Base-by-base conservation (phyloP, 2,329 filamentous ascomycete genomes). In the Neonectria ditissima region DNA sequence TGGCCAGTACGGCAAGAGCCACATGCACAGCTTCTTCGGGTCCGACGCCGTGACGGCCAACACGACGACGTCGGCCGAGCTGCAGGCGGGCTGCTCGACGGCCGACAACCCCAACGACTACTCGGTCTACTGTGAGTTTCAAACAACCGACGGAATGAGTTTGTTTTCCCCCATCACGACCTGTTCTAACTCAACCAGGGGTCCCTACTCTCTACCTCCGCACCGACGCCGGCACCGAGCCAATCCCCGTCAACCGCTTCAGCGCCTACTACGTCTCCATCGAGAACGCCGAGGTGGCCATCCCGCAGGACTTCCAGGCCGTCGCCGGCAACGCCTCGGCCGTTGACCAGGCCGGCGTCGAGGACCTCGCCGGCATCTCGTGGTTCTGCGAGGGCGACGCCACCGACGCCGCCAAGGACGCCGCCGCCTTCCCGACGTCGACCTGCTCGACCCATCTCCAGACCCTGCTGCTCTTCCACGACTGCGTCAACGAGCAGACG, bases 41-140 rank as follows among this genome's bases (percentile, higher is more conserved):
- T 78, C 75, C 53, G 76, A 77, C 43, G 68, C 68, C 0, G 66
- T 72, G 0, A 79, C 74, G 1, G 63, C 71, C 62, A 66, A 73
- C 62, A 75, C 75, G 14, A 73, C 69, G 24, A 74, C 74, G 5
- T 70, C 63, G n/a, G 65, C 65, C 2, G 72, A 66, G 57, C 75
- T 84, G 0, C 80, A 82, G 41, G 67, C 71, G 2, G 82, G 82
- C 5, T 84, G 82, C 75, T 79, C 81, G 4, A 80, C 76, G 4
- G 79, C 75, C 14, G 73, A 82, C 63, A 84, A 84, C 72, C 79
- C 80, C n/a, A 84, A 84, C 57, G 82, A 84, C 58, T 72, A 82
- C 1, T 82, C 80, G 0, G 72, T 78, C 1, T 84, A 84, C 75
- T 84, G 79, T 53, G 16, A 41, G 51, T 53, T 2, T n/a, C n/a